These are phyloP conservation scores for Kodamaea sp. DNA, from an alignment of 1,139 yeast species.

Conservation along the genomic window DNA sequence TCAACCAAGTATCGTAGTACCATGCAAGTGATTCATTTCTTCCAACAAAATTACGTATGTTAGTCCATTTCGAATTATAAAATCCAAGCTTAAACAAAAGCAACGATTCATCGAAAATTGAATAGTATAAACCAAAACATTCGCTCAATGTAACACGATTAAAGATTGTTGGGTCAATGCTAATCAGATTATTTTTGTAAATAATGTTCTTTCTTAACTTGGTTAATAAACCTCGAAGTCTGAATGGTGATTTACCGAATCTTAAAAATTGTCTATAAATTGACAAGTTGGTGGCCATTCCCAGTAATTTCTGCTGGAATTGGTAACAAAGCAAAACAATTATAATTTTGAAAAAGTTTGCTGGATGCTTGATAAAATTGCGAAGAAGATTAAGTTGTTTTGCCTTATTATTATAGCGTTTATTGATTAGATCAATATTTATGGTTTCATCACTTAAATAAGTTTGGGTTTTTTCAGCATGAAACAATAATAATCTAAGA, in stretches of 20 bases:
- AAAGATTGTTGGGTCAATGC: constrained; percentile 11
- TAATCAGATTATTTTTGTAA: constrained; percentile 9
- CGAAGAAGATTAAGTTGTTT: constrained; percentile 34
- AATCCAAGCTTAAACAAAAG: constrained; percentile 22
- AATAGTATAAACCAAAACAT: constrained; percentile 21
- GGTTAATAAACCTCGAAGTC: constrained; percentile 31
- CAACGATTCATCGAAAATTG: constrained; percentile 21
- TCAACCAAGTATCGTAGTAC: constrained; percentile 28
- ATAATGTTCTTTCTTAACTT: constrained; percentile 17
- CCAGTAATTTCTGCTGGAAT: constrained; percentile 38
- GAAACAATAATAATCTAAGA: constrained; percentile 49
- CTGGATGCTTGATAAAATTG: constrained; percentile 42
- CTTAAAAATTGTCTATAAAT: constrained; percentile 66
- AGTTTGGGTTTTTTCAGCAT: constrained; percentile 41
- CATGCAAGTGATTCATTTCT: constrained; percentile 26
- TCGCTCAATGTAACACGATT: constrained; percentile 18
- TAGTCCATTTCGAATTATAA: constrained; percentile 12
- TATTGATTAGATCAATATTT: constrained; percentile 29
- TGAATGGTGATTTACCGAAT: constrained; percentile 70
- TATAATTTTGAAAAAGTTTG: constrained; percentile 36
- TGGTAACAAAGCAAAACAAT: constrained; percentile 28
- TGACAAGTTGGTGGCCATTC: constrained; percentile 50
- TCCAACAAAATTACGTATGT: constrained; percentile 13
- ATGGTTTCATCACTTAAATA: constrained; percentile 33
- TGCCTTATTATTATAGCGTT: constrained; percentile 31